These are phyloP conservation scores for Pleurotus cornucopiae DNA, from an alignment of 768 basidiomycete species.

Conservation along the genomic window DNA sequence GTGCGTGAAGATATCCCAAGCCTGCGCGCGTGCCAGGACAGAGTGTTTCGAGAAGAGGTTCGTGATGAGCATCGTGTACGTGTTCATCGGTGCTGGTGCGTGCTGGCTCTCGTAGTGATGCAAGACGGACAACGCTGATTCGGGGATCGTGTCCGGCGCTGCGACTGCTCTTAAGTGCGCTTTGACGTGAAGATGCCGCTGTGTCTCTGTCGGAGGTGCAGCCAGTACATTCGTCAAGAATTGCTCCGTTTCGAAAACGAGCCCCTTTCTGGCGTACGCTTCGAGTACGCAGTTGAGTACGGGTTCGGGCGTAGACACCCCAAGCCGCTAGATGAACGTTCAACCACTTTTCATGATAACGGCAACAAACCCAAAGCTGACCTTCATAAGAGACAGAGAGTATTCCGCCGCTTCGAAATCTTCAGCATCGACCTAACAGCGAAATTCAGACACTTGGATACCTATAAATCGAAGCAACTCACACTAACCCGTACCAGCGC, in stretches of 20 bases:
- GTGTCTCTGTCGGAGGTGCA: slow-evolving; percentile 42
- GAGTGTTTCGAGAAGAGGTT: slow-evolving; percentile 48
- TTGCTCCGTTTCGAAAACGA: slow-evolving; percentile 40
- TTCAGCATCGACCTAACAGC: slow-evolving; percentile 36
- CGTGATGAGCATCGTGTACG: slow-evolving; percentile 69
- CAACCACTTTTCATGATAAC: neutral
- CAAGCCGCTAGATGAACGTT: slow-evolving; percentile 31
- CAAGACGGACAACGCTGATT: slow-evolving; percentile 60
- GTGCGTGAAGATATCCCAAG: slow-evolving; percentile 93
- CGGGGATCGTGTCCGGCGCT: slow-evolving; percentile 41
- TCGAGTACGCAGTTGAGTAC: slow-evolving; percentile 44
- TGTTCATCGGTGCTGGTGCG: slow-evolving; percentile 62
- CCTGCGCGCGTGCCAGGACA: slow-evolving; percentile 62
- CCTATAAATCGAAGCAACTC: slow-evolving; percentile 15
- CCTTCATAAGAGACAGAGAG: slow-evolving; percentile 54
- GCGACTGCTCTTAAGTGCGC: slow-evolving; percentile 53
- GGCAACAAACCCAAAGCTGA: slow-evolving; percentile 12
- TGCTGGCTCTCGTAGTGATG: slow-evolving; percentile 67
- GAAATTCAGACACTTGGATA: slow-evolving; percentile 2
- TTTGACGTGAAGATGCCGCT: slow-evolving; percentile 72
- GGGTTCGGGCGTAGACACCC: slow-evolving; percentile 35
- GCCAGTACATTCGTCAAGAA: slow-evolving; percentile 37
- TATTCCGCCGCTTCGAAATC: slow-evolving; percentile 48
- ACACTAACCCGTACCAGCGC: slow-evolving; percentile 51
- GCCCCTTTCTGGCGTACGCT: slow-evolving; percentile 42